A percentile compares a stretch with the other conserved stretches of the same genome.
Evolutionary conservation across 2,329 filamentous ascomycete species (phyloP).

Genomic region (Thermomyces lanuginosus): DNA sequence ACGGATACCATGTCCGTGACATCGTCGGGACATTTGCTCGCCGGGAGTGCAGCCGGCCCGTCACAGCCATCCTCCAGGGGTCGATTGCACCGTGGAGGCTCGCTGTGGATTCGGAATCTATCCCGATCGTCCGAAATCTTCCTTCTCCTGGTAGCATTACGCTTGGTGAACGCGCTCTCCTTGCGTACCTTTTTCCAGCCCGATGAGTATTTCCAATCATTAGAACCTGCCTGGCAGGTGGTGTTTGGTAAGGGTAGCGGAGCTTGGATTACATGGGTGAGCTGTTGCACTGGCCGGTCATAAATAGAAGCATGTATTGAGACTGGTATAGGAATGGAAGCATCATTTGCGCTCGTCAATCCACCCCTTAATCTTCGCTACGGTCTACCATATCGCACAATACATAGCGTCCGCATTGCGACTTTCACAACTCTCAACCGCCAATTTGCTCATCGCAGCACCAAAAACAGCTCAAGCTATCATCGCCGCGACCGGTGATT

Average conservation of each 20-base stretch:
- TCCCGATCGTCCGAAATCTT: slow-evolving; percentile 16
- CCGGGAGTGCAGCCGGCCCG: slow-evolving; percentile 5
- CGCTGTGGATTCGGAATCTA: background rate
- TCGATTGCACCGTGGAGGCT: background rate
- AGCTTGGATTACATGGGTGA: slow-evolving; percentile 92
- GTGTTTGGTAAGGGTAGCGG: slow-evolving; percentile 62
- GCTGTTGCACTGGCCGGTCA: slow-evolving; percentile 13
- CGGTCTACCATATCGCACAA: slow-evolving; percentile 50
- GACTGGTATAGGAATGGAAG: slow-evolving; percentile 62
- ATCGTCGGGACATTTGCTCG: slow-evolving; percentile 8
- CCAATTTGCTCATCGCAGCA: slow-evolving; percentile 51
- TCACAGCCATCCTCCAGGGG: no score
- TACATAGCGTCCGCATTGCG: slow-evolving; percentile 23
- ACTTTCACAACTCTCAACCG: slow-evolving; percentile 39
- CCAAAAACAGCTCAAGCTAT: slow-evolving; percentile 63
- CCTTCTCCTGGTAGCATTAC: slow-evolving; percentile 44
- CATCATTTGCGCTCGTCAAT: slow-evolving; percentile 74
- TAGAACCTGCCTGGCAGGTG: slow-evolving; percentile 85
- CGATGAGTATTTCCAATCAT: slow-evolving; percentile 90
- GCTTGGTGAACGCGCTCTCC: slow-evolving; percentile 62
- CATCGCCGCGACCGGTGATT: slow-evolving; percentile 65
- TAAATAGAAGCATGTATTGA: slow-evolving; percentile 5
- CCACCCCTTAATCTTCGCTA: slow-evolving; percentile 75
- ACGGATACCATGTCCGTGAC: slow-evolving; percentile 7
- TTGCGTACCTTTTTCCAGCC: slow-evolving; percentile 91